Evolutionary conservation across 805 yeast species (phyloP), one percentile per base, ranked within the genome.

Genomic region (Ogataea paraovalis): DNA sequence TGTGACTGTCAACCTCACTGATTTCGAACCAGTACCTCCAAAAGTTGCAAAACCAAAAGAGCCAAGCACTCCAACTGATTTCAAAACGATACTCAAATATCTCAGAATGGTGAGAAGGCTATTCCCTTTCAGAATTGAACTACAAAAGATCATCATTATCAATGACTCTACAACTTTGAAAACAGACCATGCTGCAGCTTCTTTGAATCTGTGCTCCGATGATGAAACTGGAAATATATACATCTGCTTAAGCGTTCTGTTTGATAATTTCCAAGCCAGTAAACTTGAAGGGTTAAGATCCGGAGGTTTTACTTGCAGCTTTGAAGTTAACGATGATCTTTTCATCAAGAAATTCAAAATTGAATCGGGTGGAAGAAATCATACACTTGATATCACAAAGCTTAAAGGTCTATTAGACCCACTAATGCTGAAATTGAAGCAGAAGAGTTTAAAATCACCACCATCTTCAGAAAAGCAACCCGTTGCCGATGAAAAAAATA

Each of bases 321-420:
- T 43, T 23, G 25, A 23, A 32, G 19, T 50, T 3, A 20, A 39
- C 16, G 37, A 25, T 10, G 19, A 27, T 16, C 7, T 23, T 14
- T 28, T 12, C 4, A 21, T 48, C 28, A 28, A 42, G n/a, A 27
- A 40, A 10, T 34, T 48, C n/a, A 25, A 10, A 4, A 32, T 48
- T 12, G 28, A 38, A 36, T 25, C 42, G 9, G 41, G 44, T 23
- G 48, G 47, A 14, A 36, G 43, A 27, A 39, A 48, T 13, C 27
- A 40, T 13, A 16, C 30, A 6, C n/a, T 51, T 12, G 50, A 46
- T 18, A 19, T 46, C 22, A 42, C 25, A 7, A 7, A 42, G 18
- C 18, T 46, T 23, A 22, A 22, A 14, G 28, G 16, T 9, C 16
- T 49, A 6, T 1, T 44, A 2, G 13, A 21, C 6, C 43, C 43